These are phyloP conservation scores for Ustilago bromivora DNA, from an alignment of 1,284 basidiomycete genomes.

Conservation along the genomic window DNA sequence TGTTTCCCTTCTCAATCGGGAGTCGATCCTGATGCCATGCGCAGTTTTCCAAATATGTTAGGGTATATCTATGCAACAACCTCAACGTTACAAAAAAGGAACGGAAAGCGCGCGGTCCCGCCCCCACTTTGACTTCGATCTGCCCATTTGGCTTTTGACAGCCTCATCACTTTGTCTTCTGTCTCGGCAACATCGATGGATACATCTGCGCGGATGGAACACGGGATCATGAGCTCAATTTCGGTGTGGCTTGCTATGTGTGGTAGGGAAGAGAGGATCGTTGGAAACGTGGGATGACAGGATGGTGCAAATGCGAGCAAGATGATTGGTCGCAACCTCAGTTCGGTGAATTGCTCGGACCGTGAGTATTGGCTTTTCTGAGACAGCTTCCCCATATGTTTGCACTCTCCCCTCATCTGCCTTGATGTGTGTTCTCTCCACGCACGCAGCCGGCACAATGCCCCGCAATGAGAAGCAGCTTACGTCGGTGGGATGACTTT, in stretches of 20 bases:
- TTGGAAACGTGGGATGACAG: background rate
- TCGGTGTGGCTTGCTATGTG: background rate
- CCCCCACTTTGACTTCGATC: background rate
- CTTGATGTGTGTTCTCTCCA: background rate
- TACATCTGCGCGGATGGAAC: background rate
- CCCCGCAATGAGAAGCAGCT: constrained; percentile 3
- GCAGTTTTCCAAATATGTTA: constrained; percentile 1
- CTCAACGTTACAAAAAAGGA: background rate
- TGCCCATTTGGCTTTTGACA: background rate
- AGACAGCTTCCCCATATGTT: constrained; percentile 5
- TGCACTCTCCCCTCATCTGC: background rate
- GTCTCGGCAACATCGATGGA: background rate
- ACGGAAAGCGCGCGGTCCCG: background rate
- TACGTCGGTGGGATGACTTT: too few species aligned
- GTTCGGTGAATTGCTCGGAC: constrained; percentile 25
- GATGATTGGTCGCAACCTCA: constrained; percentile 14
- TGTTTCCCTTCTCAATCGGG: background rate
- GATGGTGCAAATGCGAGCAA: constrained; percentile 5
- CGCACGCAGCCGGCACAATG: constrained; percentile 1
- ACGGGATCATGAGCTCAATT: background rate
- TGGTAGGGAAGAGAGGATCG: background rate
- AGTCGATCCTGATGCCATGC: background rate
- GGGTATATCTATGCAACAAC: background rate
- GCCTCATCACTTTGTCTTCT: background rate
- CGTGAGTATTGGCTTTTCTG: background rate